phyloP scores from a whole-genome alignment of 2,329 filamentous ascomycete genomes.

The Neophaeococcomyces aloes region DNA sequence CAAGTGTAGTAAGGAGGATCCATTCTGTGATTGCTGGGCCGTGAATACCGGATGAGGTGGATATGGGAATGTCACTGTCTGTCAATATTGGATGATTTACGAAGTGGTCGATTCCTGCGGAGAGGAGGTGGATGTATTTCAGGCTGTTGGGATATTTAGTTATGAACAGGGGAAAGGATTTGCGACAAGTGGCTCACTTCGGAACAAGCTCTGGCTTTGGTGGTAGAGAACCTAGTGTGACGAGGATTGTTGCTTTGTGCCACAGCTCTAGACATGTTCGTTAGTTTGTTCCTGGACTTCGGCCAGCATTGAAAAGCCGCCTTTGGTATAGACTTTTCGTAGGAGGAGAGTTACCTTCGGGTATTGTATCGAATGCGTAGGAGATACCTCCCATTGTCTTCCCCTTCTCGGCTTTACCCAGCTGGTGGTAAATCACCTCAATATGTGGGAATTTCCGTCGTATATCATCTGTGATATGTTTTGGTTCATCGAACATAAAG shows the following conservation, averaged over 20 bases:
- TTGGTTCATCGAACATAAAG: conserved; percentile 34
- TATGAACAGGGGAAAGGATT: conserved; percentile 23
- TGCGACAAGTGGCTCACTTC: conserved; percentile 27
- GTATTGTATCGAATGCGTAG: conserved; percentile 18
- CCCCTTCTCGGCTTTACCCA: conserved; percentile 17
- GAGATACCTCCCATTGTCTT: conserved; percentile 8
- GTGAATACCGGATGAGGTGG: conserved; percentile 47
- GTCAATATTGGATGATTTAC: conserved; percentile 44
- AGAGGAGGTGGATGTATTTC: conserved; percentile 47
- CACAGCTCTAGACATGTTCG: conserved; percentile 26
- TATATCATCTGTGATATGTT: conserved; percentile 28
- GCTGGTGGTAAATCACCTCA: conserved; percentile 33
- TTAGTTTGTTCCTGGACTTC: background rate
- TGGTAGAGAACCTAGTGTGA: conserved; percentile 40
- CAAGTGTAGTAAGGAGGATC: conserved; percentile 52
- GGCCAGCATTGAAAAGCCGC: conserved; percentile 2
- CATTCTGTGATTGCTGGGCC: conserved; percentile 58
- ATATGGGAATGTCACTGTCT: conserved; percentile 42
- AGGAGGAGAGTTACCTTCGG: background rate
- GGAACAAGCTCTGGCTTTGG: conserved; percentile 24
- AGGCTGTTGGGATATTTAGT: conserved; percentile 22
- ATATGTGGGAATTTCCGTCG: conserved; percentile 36
- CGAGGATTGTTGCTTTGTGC: conserved; percentile 36
- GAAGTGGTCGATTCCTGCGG: conserved; percentile 48
- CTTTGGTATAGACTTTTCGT: conserved; percentile 10